Evolutionary conservation across 129 eudicot genomes (phyloP).

Genomic region (Logfia minima): DNA sequence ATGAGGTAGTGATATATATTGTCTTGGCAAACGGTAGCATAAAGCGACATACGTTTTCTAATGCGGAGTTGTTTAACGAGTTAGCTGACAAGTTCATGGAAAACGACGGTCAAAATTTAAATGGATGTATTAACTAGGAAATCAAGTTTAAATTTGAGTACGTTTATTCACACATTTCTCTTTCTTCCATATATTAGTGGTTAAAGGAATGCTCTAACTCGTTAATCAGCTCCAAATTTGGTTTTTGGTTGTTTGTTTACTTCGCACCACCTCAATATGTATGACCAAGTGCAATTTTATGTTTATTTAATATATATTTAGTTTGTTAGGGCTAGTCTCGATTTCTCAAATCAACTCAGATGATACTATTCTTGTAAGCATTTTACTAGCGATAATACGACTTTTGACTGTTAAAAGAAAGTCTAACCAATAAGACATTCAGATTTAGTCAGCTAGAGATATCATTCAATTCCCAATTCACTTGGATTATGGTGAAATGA

Average conservation of each 20-base stretch:
- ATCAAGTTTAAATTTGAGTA: too few relatives aligned
- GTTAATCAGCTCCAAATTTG: background rate
- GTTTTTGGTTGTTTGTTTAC: background rate
- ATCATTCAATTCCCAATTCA: conserved; percentile 3
- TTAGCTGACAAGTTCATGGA: too few relatives aligned
- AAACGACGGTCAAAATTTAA: too few relatives aligned
- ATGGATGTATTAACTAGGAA: too few relatives aligned
- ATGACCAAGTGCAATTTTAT: background rate
- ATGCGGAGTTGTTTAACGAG: too few relatives aligned
- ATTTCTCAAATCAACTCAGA: background rate
- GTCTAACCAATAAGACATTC: background rate
- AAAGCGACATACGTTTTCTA: too few relatives aligned
- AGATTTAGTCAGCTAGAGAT: conserved; percentile 12
- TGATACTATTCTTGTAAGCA: background rate
- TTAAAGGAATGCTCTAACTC: too few relatives aligned
- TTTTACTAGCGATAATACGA: background rate
- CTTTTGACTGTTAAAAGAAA: background rate
- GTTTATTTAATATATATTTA: too few relatives aligned
- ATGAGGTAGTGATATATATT: too few relatives aligned
- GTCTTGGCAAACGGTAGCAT: too few relatives aligned
- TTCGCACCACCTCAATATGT: background rate
- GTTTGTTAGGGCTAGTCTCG: background rate
- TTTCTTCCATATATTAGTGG: too few relatives aligned
- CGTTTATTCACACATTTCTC: too few relatives aligned
- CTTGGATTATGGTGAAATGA: conserved; percentile 7